These are phyloP conservation scores for Wickerhamiella domercqiae DNA, from an alignment of 805 yeast genomes.

Conservation along the genomic window DNA sequence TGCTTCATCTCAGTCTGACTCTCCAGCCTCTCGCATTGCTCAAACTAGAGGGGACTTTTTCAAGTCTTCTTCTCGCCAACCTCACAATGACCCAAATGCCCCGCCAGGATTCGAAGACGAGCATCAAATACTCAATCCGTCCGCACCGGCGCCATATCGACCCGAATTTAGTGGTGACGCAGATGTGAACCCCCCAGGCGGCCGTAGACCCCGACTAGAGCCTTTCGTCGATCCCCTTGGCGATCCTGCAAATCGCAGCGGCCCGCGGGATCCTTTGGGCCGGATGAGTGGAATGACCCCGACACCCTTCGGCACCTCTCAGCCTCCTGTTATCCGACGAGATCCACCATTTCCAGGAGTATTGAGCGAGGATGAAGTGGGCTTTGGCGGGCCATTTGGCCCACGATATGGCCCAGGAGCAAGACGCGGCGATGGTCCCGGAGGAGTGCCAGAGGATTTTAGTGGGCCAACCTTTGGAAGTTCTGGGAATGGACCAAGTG, in stretches of 20 bases:
- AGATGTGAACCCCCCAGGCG: conserved; percentile 28
- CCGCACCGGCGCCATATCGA: conserved; percentile 6
- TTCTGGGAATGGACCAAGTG: conserved; percentile 7
- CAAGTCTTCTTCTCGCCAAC: no score
- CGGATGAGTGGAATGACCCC: conserved; percentile 25
- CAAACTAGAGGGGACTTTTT: no score
- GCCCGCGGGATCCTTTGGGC: no score
- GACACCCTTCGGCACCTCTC: conserved; percentile 11
- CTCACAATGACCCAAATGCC: conserved; percentile 14
- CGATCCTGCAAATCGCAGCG: conserved; percentile 8
- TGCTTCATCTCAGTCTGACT: no score
- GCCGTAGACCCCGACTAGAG: conserved; percentile 13
- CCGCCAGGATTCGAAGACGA: conserved; percentile 34
- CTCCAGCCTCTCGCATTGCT: no score
- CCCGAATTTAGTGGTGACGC: conserved; percentile 23
- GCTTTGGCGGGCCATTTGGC: neutral
- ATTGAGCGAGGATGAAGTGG: neutral
- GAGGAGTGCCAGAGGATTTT: neutral
- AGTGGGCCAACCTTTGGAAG: neutral
- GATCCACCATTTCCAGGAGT: conserved; percentile 23
- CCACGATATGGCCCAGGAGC: conserved; percentile 9
- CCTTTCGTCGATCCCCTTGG: conserved; percentile 24
- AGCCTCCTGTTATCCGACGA: conserved; percentile 19
- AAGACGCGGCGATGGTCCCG: conserved; percentile 8
- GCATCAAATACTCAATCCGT: conserved; percentile 17